Evolutionary conservation across 345 rosid species (phyloP).

Genomic region (Leavenworthia alabamica): DNA sequence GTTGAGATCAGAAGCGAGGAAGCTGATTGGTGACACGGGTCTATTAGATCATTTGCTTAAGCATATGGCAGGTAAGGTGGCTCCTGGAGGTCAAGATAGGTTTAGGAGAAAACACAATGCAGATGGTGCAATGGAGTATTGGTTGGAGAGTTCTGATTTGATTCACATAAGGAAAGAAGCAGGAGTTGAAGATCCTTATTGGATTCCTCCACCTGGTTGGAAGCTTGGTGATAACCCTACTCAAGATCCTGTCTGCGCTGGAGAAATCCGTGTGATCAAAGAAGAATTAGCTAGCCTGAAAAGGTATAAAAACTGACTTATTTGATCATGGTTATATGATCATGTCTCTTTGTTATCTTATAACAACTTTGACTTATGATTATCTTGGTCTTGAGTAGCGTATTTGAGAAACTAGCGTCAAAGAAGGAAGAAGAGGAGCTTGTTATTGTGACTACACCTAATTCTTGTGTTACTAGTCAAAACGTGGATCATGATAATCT

Average conservation of each 20-base stretch:
- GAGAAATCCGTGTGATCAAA: constrained; percentile 44
- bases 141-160: constrained; percentile 80
- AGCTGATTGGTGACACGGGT: constrained; percentile 93
- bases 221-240: constrained; percentile 73
- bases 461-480: constrained; percentile 35
- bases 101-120: constrained; percentile 87
- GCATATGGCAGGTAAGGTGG: constrained; percentile 94
- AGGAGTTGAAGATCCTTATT: constrained; percentile 85
- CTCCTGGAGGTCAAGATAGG: constrained; percentile 81
- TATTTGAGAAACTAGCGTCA: constrained; percentile 37
- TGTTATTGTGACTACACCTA: constrained; percentile 33
- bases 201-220: constrained; percentile 98
- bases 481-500: constrained; percentile 35
- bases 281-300: constrained; percentile 33
- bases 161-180: constrained; percentile 62
- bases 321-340: not conserved
- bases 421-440: constrained; percentile 46
- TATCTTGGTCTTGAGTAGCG: constrained; percentile 29
- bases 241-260: constrained; percentile 75
- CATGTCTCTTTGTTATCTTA: constrained; percentile 2
- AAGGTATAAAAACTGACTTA: constrained; percentile 32
- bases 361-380: not conserved
- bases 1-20: constrained; percentile 71
- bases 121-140: constrained; percentile 95
- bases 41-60: constrained; percentile 85